Evolutionary conservation across 768 basidiomycete genomes (phyloP).

Genomic region (Amanita rimosa): DNA sequence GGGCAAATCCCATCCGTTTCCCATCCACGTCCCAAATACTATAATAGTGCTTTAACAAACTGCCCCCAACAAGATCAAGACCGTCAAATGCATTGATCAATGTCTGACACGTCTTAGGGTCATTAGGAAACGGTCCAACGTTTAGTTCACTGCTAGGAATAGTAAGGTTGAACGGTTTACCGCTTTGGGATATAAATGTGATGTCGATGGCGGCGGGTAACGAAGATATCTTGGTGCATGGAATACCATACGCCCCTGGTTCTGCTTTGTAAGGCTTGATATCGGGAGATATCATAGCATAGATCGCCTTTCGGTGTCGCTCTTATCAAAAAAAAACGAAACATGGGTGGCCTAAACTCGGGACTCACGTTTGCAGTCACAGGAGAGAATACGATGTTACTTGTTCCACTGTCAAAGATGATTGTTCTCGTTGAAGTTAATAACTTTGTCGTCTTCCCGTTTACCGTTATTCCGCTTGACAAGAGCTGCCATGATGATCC

Average conservation of each 20-base stretch:
- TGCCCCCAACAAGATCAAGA: constrained; percentile 41
- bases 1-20: constrained; percentile 39
- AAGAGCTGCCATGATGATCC: constrained; percentile 26
- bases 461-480: constrained; percentile 27
- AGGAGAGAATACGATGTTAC: constrained; percentile 31
- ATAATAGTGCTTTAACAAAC: constrained; percentile 15
- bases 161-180: constrained; percentile 34
- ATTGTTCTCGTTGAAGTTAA: constrained; percentile 29
- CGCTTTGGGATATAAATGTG: constrained; percentile 37
- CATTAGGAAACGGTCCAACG: constrained; percentile 42
- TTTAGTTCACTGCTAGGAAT: constrained; percentile 35
- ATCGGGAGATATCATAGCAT: constrained; percentile 30
- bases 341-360: neutral
- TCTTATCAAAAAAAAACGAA: neutral
- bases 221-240: constrained; percentile 32
- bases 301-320: constrained; percentile 23
- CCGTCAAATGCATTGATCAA: constrained; percentile 27
- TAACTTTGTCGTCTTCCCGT: constrained; percentile 28
- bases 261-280: constrained; percentile 41
- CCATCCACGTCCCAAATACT: constrained; percentile 30
- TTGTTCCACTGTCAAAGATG: constrained; percentile 51
- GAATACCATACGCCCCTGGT: constrained; percentile 29
- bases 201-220: constrained; percentile 39
- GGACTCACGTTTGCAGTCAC: constrained; percentile 23
- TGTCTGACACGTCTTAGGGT: constrained; percentile 15